Base-by-base conservation (phyloP, 1,284 basidiomycete genomes). In the Tilletia indica region DNA sequence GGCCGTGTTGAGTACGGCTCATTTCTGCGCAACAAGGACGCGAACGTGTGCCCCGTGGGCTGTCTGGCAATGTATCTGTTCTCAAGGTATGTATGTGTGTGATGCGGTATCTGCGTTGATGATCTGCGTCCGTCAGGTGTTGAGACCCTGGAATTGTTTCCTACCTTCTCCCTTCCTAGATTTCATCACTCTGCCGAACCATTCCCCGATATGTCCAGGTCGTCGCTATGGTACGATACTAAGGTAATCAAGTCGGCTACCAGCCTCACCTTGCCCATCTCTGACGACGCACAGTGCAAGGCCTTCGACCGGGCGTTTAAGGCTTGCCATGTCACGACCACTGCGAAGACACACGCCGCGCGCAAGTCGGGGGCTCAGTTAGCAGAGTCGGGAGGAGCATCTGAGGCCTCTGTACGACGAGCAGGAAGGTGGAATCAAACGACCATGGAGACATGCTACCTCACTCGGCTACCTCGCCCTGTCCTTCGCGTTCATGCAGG, bases 391-490 rank as follows among this genome's bases (percentile, higher is more conserved):
- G 56, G 56, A 31, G 56, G 56, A 4, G 56, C 56, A 4, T 25
- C n/a, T 12, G 56, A 58, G 21, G 56, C 56, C 12, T 19, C 56
- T 11, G 56, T 58, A 12, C 56, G 56, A 9, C 21, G 56, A 58
- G 56, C 56, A 25, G 56, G 56, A 4, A 2, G 56, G 12, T 58
- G 56, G 56, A 58, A 58, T 25, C 56, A 58, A 12, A 58, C 56
- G 9, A 58, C 56, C 56, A 58, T 58, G 56, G 56, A 21, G 56
- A 58, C 56, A 2, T 58, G 56, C 12, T 58, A 58, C 21, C 56
- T 58, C 8, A 31, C 56, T 21, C 56, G 56, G 3, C 56, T 58
- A 2, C 56, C 56, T 25, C 56, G 56, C 2, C 56, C 56, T 25
- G 56, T 58, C 11, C 56, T 58, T 19, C 21, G 56, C 2, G 56